Evolutionary conservation across 2,329 filamentous ascomycete genomes (phyloP).

Genomic region (Pseudopithomyces maydicus): DNA sequence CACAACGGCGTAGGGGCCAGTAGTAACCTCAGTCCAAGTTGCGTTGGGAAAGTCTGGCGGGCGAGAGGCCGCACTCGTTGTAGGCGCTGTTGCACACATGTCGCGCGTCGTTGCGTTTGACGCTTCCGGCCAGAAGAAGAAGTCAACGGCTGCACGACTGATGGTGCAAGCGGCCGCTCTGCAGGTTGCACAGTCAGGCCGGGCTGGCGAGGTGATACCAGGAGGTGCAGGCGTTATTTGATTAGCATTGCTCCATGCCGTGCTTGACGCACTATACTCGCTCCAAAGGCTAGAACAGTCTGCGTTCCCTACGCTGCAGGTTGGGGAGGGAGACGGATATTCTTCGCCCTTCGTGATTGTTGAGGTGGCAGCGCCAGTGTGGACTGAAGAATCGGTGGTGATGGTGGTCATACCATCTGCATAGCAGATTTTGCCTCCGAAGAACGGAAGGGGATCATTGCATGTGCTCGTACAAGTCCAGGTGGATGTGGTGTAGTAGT

Average conservation of each 20-base stretch:
- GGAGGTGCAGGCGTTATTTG: neutral
- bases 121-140: conserved; percentile 21
- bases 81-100: conserved; percentile 17
- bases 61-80: neutral
- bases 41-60: conserved; percentile 13
- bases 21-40: conserved; percentile 19
- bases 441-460: neutral
- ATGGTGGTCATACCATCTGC: neutral
- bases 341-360: neutral
- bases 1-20: conserved; percentile 19
- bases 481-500: neutral
- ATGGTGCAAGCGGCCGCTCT: conserved; percentile 17
- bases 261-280: conserved; percentile 12
- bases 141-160: conserved; percentile 9
- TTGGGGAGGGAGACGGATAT: conserved; percentile 13
- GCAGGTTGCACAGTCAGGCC: conserved; percentile 19
- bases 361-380: neutral
- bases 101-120: conserved; percentile 16
- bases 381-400: neutral
- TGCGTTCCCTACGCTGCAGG: conserved; percentile 15
- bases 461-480: conserved; percentile 1
- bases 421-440: conserved; percentile 2
- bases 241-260: conserved; percentile 4
- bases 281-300: conserved; percentile 16
- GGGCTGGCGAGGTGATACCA: neutral